Base-by-base conservation (phyloP, 2,329 filamentous ascomycete genomes). In the Acrocalymma vagum region DNA sequence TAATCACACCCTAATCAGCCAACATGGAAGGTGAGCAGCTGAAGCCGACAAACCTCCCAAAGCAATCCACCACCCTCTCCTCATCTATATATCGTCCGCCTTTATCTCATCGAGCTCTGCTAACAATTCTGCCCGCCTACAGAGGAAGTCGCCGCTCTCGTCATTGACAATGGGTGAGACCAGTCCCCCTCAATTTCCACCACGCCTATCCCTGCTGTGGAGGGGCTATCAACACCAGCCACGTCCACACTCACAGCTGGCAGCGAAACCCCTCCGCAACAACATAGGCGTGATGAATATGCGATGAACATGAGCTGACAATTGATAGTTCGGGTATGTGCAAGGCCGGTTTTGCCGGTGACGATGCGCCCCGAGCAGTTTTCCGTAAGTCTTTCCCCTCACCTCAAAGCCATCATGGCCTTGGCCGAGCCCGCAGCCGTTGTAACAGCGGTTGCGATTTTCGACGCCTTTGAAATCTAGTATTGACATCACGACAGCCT, bases 131-230 rank as follows among this genome's bases (percentile, higher is more conserved):
- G 51, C 43, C 38, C 52, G 13, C 56, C 46, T 79, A 78, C 75
- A 97, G 94, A 99, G 86, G 94, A 99, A 90, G 94, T 99, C 80
- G 94, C 94, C 79, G 94, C 94, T 79, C 92, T 99, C 90, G 94
- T 99, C 80, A 97, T 99, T 82, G 94, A 99, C 92, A 99, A 99
- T 97, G 94, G 94, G 94, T 99, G 93, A 90, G 92, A 82, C 51
- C 46, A 33, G 79, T 69, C 34, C 53, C 53, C 58, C 57, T 47
- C 52, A 52, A 63, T 71, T 64, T 58, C 44, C 57, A 48, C 53
- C 41, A 50, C 56, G 38, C 55, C 57, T 56, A 64, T 65, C 64
- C 59, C 59, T 63, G 65, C 58, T 55, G 64, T 65, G 60, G 68
- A 68, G 66, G 63, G 65, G 64, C 60, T 59, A 35, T 58, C 59